These are phyloP conservation scores for Bothriochloa decipiens DNA, from an alignment of 176 grass and related monocot genomes.

Conservation along the genomic window DNA sequence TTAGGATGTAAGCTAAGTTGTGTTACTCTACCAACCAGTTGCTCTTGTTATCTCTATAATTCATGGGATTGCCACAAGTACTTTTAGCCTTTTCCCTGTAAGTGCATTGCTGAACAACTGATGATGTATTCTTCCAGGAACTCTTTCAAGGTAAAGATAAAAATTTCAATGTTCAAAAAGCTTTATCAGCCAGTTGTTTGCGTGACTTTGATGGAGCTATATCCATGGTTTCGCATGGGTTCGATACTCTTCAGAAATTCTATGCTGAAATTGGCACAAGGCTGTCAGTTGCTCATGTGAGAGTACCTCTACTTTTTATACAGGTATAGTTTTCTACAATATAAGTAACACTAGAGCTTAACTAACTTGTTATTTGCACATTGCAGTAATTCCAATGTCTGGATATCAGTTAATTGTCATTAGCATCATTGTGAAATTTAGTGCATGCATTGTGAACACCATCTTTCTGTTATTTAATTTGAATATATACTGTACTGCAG, in stretches of 20 bases:
- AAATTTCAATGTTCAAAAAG: slow-evolving; percentile 81
- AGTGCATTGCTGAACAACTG: slow-evolving; percentile 20
- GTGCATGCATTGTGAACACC: not conserved
- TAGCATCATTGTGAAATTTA: not conserved
- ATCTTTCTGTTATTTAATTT: slow-evolving; percentile 46
- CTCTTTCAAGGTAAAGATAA: slow-evolving; percentile 90
- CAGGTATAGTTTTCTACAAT: slow-evolving; percentile 56
- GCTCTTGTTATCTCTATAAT: slow-evolving; percentile 17
- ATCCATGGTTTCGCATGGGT: slow-evolving; percentile 91
- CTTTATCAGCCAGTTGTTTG: slow-evolving; percentile 64
- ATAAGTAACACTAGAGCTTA: not conserved
- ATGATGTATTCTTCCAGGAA: slow-evolving; percentile 71
- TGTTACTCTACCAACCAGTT: slow-evolving; percentile 1
- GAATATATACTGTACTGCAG: slow-evolving; percentile 52
- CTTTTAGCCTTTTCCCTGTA: slow-evolving; percentile 19
- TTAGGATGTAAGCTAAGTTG: not conserved
- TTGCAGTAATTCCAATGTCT: not conserved
- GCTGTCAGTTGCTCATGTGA: slow-evolving; percentile 49
- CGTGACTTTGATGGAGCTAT: slow-evolving; percentile 86
- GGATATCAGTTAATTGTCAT: not conserved
- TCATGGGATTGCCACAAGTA: not conserved
- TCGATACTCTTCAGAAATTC: slow-evolving; percentile 69
- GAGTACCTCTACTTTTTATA: slow-evolving; percentile 89
- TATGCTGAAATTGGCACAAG: slow-evolving; percentile 74
- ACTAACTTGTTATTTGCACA: not conserved